Percentiles rank a stretch among this genome's conserved stretches.
phyloP scores from a whole-genome alignment of 139 green algal species.

The Micromonas commoda region DNA sequence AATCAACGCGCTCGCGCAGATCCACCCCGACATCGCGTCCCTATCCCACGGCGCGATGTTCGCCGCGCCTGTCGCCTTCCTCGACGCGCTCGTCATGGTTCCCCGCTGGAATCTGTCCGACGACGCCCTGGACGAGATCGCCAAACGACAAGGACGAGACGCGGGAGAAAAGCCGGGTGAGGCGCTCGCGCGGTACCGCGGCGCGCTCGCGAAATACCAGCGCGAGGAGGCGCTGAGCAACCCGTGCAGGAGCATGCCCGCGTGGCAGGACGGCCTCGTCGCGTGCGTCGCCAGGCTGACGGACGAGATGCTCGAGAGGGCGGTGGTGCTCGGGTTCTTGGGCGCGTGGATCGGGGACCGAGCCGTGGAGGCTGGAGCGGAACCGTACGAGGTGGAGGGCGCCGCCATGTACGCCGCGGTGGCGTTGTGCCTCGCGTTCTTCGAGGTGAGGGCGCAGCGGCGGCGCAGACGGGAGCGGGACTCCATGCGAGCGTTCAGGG shows the following conservation, averaged over 20 bases:
- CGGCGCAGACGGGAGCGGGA: neutral
- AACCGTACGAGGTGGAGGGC: constrained; percentile 11
- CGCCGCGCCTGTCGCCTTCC: neutral
- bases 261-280: neutral
- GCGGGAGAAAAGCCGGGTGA: neutral
- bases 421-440: neutral
- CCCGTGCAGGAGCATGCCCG: constrained; percentile 1
- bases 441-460: neutral
- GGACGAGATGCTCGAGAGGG: constrained; percentile 15
- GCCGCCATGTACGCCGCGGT: neutral
- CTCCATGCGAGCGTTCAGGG: neutral
- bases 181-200: neutral
- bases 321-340: neutral
- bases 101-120: neutral
- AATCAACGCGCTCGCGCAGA: neutral
- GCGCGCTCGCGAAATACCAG: neutral
- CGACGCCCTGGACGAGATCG: neutral
- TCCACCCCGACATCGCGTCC: neutral
- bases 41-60: neutral
- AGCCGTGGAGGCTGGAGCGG: constrained; percentile 1
- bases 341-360: constrained; percentile 4
- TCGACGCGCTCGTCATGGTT: constrained; percentile 11
- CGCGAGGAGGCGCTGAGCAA: neutral
- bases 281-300: neutral
- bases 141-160: neutral